Conservation (phyloP, 306 rosid genomes). For the Dryas octopetala region DNA sequence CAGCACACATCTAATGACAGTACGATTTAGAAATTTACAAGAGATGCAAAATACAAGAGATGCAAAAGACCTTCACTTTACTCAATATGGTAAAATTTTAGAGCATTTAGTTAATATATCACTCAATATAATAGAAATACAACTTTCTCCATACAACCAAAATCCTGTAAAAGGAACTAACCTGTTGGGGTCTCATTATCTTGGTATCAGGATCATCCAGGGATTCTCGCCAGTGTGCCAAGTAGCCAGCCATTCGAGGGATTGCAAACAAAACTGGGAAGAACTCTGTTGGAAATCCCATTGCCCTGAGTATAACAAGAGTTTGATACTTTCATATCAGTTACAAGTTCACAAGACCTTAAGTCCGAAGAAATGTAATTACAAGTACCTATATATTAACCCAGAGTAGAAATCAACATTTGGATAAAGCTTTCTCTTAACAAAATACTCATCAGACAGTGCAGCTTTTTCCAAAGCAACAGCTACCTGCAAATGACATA, state of each 20-base stretch:
- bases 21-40: background rate
- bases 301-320: constrained; percentile 58
- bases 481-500: constrained; percentile 56
- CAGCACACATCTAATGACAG: background rate
- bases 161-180: background rate
- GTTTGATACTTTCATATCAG: background rate
- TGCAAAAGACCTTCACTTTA: background rate
- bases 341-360: background rate
- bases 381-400: constrained; percentile 60
- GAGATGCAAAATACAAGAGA: background rate
- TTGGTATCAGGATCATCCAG: constrained; percentile 89
- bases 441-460: constrained; percentile 77
- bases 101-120: no score
- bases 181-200: constrained; percentile 95
- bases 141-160: background rate
- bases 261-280: constrained; percentile 84
- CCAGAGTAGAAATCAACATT: constrained; percentile 95
- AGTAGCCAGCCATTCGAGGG: constrained; percentile 96
- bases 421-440: constrained; percentile 87
- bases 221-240: constrained; percentile 95
- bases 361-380: background rate
- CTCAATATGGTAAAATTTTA: no score
- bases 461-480: constrained; percentile 90
- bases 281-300: constrained; percentile 88
- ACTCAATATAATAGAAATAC: background rate